phyloP scores from a whole-genome alignment of 164 flowering plant genomes.

The Berberis vulgaris region DNA sequence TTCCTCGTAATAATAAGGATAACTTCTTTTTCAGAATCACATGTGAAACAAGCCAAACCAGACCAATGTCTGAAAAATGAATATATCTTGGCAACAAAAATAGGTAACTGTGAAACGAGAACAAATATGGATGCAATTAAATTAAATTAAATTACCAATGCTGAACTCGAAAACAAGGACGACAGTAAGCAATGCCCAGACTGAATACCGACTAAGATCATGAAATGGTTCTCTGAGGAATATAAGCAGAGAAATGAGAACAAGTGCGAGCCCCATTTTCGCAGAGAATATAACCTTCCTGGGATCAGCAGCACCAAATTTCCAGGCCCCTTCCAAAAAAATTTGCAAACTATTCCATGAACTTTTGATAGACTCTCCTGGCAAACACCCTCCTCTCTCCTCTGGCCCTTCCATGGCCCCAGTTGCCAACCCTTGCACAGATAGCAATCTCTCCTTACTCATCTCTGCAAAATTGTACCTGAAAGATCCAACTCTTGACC shows the following conservation, averaged over 20 bases:
- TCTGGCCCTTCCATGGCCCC: not conserved
- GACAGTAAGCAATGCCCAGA: constrained; percentile 83
- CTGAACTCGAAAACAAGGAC: constrained; percentile 82
- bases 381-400: not conserved
- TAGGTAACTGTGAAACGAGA: not conserved
- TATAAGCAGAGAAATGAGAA: constrained; percentile 51
- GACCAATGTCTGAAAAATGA: not conserved
- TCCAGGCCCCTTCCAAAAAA: constrained; percentile 22
- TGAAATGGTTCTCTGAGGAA: constrained; percentile 52
- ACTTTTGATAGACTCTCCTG: not conserved
- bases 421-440: not conserved
- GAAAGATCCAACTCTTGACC: constrained; percentile 19
- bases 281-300: constrained; percentile 51
- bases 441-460: constrained; percentile 13
- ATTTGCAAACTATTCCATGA: constrained; percentile 11
- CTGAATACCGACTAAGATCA: constrained; percentile 37
- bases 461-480: constrained; percentile 28
- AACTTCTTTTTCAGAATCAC: too few relatives aligned
- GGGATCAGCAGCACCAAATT: constrained; percentile 61
- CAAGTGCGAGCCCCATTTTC: constrained; percentile 64
- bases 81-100: not conserved
- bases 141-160: constrained; percentile 38
- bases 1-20: too few relatives aligned
- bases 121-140: not conserved
- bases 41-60: not conserved